Base-by-base conservation (phyloP, 129 eudicot species). In the Pulicaria dysenterica region DNA sequence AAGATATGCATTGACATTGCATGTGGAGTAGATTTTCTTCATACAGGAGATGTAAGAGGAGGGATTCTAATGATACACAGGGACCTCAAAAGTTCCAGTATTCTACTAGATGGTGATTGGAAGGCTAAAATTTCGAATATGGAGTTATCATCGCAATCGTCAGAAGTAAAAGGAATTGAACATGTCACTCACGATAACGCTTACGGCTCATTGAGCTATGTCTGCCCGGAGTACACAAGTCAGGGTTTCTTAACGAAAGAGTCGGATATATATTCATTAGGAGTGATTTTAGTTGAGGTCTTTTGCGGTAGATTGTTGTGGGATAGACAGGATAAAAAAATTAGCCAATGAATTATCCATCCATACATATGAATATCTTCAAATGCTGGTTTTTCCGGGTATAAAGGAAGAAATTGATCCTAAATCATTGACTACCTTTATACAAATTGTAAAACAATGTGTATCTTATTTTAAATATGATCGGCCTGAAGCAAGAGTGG, bases 51-150 rank as follows among this genome's bases (percentile, higher is more conserved):
- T 24, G 31, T 24, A 24, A 24, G 2, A 24, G 31, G 31, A 24
- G 31, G 31, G 31, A 24, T 24, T 14, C 3, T 14, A 51, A 4
- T 38, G 8, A 51, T 51, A 7, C 73, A 69, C 19, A 41, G 50
- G 12, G 62, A 51, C 14, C 8, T 69, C 8, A 69, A 51, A 57
- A 17, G 61, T 6, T n/a, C 24, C 4, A 69, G 48, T 12, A 69
- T 69, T 37, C 14, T 69, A 51, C 6, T 69, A 12, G 44, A 40
- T 41, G 42, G 4, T 16, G 11, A 55, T 0, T 70, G 64, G 75
- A 45, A 53, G 2, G 75, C 75, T 58, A 70, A 70, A 55, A 39
- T 70, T 70, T 70, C 41, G 0, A 46, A 55, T 55, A 9, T 70
- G 37, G 65, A 58, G 41, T 8, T 55, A 17, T 40, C 39, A 8